Conservation (phyloP, 192 early-diverging fungal species). For the Coemansia sp. region DNA sequence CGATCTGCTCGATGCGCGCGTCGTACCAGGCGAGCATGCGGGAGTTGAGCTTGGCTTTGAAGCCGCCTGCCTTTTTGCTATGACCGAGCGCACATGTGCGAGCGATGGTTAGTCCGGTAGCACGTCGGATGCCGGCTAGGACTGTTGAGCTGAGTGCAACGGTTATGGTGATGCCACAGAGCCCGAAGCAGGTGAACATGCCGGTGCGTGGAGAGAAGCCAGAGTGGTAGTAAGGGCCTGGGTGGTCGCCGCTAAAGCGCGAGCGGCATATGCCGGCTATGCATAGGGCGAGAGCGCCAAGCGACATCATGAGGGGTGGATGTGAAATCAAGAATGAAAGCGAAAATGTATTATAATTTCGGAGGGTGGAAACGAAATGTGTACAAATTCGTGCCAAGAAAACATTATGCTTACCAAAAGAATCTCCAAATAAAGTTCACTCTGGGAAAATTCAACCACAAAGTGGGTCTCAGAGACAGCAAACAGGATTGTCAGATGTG, state of each 20-base stretch:
- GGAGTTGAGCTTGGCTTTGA: slow-evolving; percentile 11
- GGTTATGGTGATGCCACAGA: slow-evolving; percentile 5
- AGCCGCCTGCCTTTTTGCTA: neutral
- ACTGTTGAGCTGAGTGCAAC: slow-evolving; percentile 16
- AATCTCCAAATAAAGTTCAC: no score
- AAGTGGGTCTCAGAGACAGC: no score
- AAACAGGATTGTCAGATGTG: no score
- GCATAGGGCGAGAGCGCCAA: slow-evolving; percentile 3
- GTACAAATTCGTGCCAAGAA: no score
- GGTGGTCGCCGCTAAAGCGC: slow-evolving; percentile 1
- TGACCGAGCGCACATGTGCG: no score
- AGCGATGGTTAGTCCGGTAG: slow-evolving; percentile 31
- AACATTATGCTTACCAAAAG: no score
- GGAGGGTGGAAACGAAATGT: no score
- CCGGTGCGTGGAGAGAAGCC: neutral
- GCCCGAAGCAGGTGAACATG: slow-evolving; percentile 10
- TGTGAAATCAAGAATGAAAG: neutral
- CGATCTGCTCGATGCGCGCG: slow-evolving; percentile 17
- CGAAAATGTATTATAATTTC: no score
- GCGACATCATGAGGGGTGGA: neutral
- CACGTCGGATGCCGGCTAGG: slow-evolving; percentile 33
- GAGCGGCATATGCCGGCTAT: slow-evolving; percentile 2
- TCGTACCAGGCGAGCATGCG: slow-evolving; percentile 36
- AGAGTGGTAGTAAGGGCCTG: slow-evolving; percentile 1
- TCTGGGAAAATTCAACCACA: no score